phyloP scores from a whole-genome alignment of 2,329 filamentous ascomycete genomes.

The Penicillium freii region DNA sequence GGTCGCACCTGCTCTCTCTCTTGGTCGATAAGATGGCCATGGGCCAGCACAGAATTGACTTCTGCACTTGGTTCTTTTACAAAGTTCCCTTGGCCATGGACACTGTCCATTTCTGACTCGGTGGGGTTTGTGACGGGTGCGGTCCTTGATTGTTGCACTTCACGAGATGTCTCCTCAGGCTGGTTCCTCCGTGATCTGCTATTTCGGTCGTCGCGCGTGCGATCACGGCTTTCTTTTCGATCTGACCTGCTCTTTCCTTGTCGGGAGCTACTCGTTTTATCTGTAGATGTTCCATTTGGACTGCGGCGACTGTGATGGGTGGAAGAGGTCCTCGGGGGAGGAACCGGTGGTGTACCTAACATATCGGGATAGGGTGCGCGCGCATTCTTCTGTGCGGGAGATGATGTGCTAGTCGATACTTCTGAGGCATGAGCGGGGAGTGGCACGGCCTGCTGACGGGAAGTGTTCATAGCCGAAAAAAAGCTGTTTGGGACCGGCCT shows the following conservation, averaged over 20 bases:
- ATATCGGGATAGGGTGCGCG: slow-evolving; percentile 46
- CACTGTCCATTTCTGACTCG: slow-evolving; percentile 51
- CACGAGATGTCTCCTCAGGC: slow-evolving; percentile 43
- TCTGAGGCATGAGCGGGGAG: slow-evolving; percentile 45
- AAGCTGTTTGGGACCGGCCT: slow-evolving; percentile 34
- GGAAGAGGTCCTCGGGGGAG: slow-evolving; percentile 79
- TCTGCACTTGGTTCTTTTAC: slow-evolving; percentile 76
- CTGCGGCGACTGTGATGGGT: slow-evolving; percentile 54
- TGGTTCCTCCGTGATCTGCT: slow-evolving; percentile 43
- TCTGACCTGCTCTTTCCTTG: slow-evolving; percentile 41
- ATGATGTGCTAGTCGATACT: slow-evolving; percentile 33
- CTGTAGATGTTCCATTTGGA: slow-evolving; percentile 38
- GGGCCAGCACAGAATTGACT: slow-evolving; percentile 72
- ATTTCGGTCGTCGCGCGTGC: slow-evolving; percentile 40
- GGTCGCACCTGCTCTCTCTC: slow-evolving; percentile 69
- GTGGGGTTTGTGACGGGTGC: slow-evolving; percentile 32
- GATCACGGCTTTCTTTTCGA: slow-evolving; percentile 37
- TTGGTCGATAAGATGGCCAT: slow-evolving; percentile 71
- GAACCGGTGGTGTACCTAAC: slow-evolving; percentile 63
- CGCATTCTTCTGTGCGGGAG: slow-evolving; percentile 32
- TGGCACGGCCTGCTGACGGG: slow-evolving; percentile 45
- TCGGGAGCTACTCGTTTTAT: slow-evolving; percentile 40
- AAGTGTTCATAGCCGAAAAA: slow-evolving; percentile 45
- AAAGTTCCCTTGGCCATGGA: slow-evolving; percentile 59
- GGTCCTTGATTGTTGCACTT: slow-evolving; percentile 30